phyloP scores from a whole-genome alignment of 225 moss, liverwort and hornwort species.

The Bryum argenteum region DNA sequence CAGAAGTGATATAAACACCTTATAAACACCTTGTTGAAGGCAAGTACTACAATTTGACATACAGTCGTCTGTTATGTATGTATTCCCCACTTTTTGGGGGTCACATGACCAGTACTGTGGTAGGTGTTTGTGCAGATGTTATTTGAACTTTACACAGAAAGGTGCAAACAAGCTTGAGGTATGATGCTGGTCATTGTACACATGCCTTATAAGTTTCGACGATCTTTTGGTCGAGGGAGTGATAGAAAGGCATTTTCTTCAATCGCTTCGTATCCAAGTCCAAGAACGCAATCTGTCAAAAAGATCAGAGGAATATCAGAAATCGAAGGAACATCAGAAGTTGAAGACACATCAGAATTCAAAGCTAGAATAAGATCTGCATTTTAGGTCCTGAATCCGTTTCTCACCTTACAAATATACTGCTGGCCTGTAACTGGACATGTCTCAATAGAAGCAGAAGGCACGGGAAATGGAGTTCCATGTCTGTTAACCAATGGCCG shows the following conservation, averaged over 20 bases:
- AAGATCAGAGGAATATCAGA: not conserved
- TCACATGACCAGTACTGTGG: too few species aligned
- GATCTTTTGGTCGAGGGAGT: constrained; percentile 49
- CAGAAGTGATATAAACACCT: too few species aligned
- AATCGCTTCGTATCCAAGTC: constrained; percentile 67
- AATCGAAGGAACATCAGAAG: not conserved
- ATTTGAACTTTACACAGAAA: too few species aligned
- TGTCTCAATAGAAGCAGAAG: constrained; percentile 44
- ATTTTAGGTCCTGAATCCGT: not conserved
- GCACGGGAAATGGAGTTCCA: constrained; percentile 39
- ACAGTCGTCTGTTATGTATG: too few species aligned
- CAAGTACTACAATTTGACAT: too few species aligned
- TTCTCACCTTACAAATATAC: constrained; percentile 52
- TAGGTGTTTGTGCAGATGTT: too few species aligned
- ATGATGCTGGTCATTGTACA: constrained; percentile 1
- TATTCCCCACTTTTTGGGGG: too few species aligned
- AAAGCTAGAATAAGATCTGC: not conserved
- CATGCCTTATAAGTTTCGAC: constrained; percentile 38
- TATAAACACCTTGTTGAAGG: too few species aligned
- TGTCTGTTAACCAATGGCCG: constrained; percentile 45
- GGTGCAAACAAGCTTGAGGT: not conserved
- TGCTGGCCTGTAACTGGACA: constrained; percentile 49
- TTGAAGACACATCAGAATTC: too few species aligned
- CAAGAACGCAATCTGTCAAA: constrained; percentile 56
- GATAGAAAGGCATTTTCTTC: constrained; percentile 58